Percentiles rank a stretch among this genome's conserved stretches.
These are phyloP conservation scores for Clarireedia hainanense DNA, from an alignment of 2,329 filamentous ascomycete species.

Conservation along the genomic window DNA sequence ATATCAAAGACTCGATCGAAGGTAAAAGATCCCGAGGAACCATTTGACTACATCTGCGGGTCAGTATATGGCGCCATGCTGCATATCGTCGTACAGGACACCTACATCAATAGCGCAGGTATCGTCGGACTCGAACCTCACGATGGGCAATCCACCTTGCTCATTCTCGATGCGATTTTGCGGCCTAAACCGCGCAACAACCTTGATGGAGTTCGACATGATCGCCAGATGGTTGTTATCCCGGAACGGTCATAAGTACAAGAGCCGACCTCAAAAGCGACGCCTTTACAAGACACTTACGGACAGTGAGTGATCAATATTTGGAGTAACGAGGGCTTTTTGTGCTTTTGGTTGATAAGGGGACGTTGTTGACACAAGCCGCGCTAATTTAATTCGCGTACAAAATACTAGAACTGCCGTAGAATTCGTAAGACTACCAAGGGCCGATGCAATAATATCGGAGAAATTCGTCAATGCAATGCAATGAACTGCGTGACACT, in stretches of 20 bases:
- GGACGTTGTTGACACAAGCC: conserved; percentile 26
- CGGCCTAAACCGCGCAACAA: conserved; percentile 94
- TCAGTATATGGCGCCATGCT: conserved; percentile 4
- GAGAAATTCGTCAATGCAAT: conserved; percentile 16
- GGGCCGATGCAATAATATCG: conserved; percentile 12
- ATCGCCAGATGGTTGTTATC: conserved; percentile 24
- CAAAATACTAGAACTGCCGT: not conserved
- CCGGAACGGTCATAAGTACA: conserved; percentile 26
- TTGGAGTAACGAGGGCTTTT: conserved; percentile 12
- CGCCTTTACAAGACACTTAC: not conserved
- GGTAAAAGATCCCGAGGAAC: conserved; percentile 80
- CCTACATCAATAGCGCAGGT: conserved; percentile 79
- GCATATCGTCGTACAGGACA: conserved; percentile 16
- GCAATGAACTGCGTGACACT: conserved; percentile 14
- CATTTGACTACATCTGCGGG: conserved; percentile 57
- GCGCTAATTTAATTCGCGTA: conserved; percentile 20
- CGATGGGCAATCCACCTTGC: conserved; percentile 86
- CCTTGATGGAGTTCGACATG: conserved; percentile 59
- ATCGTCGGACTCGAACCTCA: conserved; percentile 79
- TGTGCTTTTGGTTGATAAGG: conserved; percentile 16
- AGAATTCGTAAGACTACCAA: not conserved
- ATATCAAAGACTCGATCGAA: conserved; percentile 98
- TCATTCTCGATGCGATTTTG: conserved; percentile 92
- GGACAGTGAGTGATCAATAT: not conserved
- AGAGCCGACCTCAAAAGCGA: conserved; percentile 7